Base-by-base conservation (phyloP, 1,139 yeast genomes). In the Yamadazyma siamensis region DNA sequence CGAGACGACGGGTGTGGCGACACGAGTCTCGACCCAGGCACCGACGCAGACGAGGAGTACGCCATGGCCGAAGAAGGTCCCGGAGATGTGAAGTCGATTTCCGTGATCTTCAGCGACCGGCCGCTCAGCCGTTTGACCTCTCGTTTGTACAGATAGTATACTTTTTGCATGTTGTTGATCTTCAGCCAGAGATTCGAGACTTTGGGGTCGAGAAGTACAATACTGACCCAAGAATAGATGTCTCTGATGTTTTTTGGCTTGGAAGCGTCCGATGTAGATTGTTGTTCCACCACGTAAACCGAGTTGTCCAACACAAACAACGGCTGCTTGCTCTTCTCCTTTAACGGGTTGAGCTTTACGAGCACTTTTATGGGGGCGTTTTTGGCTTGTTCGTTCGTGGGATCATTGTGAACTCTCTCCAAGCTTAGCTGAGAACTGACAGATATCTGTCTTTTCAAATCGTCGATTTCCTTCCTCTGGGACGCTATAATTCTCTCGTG, bases 141-240 rank as follows among this genome's bases (percentile, higher is more conserved):
- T 45, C 7, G 20, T 34, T 65, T 65, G 46, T 61, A 66, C 33
- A 54, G 40, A 35, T 61, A 66, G 44, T 68, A 68, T 11, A 63
- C 50, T 33, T 64, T 63, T 41, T 67, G 74, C 38, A 68, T 48
- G 32, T 55, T 59, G 22, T 65, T 60, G 31, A 68, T 65, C 33
- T 59, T 62, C 35, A 46, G 54, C 75, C 75, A 68, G 28, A 68
- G 49, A 3, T 58, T 49, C 5, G 71, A 61, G 20, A 68, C 49
- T 27, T 64, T 65, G 0, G 71, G 71, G 40, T 68, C 75, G 19
- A 67, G 34, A 28, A 59, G 56, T 30, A 68, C 54, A 13, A 64
- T 43, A 46, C 63, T 65, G 30, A 63, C 49, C 74, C 73, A 68
- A 15, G 63, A 54, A 44, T 59, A 65, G 3, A 59, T 43, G 27